Evolutionary conservation across 2,329 filamentous ascomycete species (phyloP).

Genomic region (Colletotrichum ledebouriae): DNA sequence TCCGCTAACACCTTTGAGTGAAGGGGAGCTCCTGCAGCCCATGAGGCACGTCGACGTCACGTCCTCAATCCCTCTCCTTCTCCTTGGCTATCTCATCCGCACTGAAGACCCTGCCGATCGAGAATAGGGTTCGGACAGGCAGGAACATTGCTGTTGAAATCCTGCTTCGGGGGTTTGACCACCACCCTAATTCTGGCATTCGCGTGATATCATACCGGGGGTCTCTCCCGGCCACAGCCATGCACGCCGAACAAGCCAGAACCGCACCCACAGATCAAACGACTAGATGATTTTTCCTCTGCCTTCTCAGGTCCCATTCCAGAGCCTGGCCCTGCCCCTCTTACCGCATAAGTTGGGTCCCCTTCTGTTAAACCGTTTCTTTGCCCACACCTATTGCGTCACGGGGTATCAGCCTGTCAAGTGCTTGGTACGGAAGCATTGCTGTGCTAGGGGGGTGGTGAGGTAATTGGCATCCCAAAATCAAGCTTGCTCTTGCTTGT

Average conservation of each 20-base stretch:
- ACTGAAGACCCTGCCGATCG: conserved; percentile 22
- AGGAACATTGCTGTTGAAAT: neutral
- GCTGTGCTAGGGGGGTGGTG: conserved; percentile 25
- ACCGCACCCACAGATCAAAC: no score
- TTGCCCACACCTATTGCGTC: conserved; percentile 37
- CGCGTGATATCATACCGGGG: conserved; percentile 42
- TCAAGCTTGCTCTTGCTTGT: conserved; percentile 2
- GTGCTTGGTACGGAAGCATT: neutral
- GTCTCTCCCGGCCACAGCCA: neutral
- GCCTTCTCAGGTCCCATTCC: no score
- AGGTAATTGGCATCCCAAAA: conserved; percentile 31
- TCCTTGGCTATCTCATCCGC: neutral
- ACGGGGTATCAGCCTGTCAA: conserved; percentile 31
- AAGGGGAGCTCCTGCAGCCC: neutral
- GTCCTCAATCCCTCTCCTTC: neutral
- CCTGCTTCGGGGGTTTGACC: conserved; percentile 12
- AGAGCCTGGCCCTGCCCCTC: neutral
- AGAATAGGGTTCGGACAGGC: conserved; percentile 15
- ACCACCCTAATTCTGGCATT: neutral
- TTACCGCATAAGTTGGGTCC: conserved; percentile 22
- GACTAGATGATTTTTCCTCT: no score
- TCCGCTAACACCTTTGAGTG: neutral
- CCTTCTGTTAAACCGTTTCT: neutral
- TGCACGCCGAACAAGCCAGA: no score
- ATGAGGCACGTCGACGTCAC: conserved; percentile 10